Evolutionary conservation across 805 yeast genomes (phyloP).

Genomic region (Saturnispora kantuleensis): DNA sequence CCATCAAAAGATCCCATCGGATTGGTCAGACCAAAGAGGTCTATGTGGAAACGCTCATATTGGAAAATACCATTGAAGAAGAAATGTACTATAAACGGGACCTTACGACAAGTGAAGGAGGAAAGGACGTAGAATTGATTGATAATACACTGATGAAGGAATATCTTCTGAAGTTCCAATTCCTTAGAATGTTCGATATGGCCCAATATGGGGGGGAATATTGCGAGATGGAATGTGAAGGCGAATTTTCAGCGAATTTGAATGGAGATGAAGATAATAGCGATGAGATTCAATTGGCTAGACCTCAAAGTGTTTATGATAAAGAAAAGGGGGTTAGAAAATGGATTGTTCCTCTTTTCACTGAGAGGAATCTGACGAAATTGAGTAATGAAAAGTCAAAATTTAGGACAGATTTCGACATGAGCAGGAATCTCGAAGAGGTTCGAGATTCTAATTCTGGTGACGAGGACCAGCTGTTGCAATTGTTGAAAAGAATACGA

Average conservation of each 20-base stretch:
- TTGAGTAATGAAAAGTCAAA: conserved; percentile 13
- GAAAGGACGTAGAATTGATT: conserved; percentile 32
- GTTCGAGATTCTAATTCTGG: conserved; percentile 7
- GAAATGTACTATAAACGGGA: conserved; percentile 42
- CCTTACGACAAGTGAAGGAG: conserved; percentile 14
- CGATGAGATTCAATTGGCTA: conserved; percentile 14
- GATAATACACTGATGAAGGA: conserved; percentile 53
- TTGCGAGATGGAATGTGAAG: conserved; percentile 12
- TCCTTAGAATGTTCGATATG: conserved; percentile 28
- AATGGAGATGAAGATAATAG: conserved; percentile 9
- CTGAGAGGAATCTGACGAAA: conserved; percentile 22
- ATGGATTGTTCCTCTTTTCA: conserved; percentile 33
- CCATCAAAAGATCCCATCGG: conserved; percentile 68
- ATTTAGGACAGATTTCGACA: conserved; percentile 6
- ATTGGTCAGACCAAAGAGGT: conserved; percentile 62
- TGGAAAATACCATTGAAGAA: conserved; percentile 57
- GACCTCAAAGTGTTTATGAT: conserved; percentile 13
- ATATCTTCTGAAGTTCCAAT: conserved; percentile 40
- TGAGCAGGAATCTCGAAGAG: conserved; percentile 6
- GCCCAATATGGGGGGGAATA: conserved; percentile 26
- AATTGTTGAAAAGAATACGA: conserved; percentile 13
- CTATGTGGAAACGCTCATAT: conserved; percentile 55
- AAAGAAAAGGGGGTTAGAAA: conserved; percentile 5
- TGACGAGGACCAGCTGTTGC: conserved; percentile 1
- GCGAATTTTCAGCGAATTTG: conserved; percentile 9